Percentiles rank a stretch among this genome's conserved stretches.
Evolutionary conservation across 2,329 filamentous ascomycete genomes (phyloP).

Genomic region (Sporothrix curviconia): DNA sequence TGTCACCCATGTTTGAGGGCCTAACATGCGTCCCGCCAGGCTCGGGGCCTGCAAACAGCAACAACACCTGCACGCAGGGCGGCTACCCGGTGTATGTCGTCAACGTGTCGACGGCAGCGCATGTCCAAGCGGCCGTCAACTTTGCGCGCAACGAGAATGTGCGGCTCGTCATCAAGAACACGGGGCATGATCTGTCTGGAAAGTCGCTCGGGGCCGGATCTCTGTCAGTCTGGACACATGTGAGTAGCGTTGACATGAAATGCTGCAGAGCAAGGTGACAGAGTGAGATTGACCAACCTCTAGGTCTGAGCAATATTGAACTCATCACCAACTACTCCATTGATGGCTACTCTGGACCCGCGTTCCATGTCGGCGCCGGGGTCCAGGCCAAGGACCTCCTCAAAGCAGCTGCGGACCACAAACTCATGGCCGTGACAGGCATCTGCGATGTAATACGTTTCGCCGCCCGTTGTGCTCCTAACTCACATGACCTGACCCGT

Average conservation of each 20-base stretch:
- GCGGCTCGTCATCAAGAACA: constrained; percentile 49
- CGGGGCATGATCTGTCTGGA: constrained; percentile 52
- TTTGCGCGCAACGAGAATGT: constrained; percentile 43
- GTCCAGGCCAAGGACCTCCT: constrained; percentile 45
- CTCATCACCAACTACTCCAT: constrained; percentile 39
- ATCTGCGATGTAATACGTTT: constrained; percentile 12
- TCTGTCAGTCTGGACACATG: constrained; percentile 50
- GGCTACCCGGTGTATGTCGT: constrained; percentile 21
- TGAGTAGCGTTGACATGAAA: background rate
- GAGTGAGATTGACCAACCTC: background rate
- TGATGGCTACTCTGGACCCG: constrained; percentile 20
- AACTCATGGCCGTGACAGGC: constrained; percentile 45
- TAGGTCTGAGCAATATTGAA: constrained; percentile 30
- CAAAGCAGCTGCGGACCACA: constrained; percentile 38
- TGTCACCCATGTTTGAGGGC: constrained; percentile 34
- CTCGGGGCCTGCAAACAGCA: constrained; percentile 8
- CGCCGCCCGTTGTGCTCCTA: too few species aligned
- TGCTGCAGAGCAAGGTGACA: background rate
- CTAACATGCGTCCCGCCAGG: constrained; percentile 29
- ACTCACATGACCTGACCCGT: too few species aligned
- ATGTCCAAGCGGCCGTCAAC: constrained; percentile 28
- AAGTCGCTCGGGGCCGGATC: constrained; percentile 56
- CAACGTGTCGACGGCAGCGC: constrained; percentile 19
- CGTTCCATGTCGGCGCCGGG: constrained; percentile 42
- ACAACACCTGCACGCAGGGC: constrained; percentile 4